A percentile compares a stretch with the other conserved stretches of the same genome.
Evolutionary conservation across 2,329 filamentous ascomycete species (phyloP).

Genomic region (Neobulgaria alba): DNA sequence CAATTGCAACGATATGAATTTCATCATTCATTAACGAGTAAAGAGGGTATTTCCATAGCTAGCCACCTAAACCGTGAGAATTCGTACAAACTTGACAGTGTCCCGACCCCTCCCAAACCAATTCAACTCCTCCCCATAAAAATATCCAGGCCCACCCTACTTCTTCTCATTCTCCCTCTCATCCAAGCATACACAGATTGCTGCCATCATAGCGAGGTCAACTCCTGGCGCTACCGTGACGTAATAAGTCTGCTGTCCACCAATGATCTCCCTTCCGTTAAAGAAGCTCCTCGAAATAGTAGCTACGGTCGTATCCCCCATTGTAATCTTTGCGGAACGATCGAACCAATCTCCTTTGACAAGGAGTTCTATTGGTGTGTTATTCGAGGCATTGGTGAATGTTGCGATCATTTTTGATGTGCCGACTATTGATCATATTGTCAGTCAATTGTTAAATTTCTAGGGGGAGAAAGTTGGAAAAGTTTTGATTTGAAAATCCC

Average conservation of each 20-base stretch:
- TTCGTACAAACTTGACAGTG: too few species aligned
- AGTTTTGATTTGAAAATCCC: too few species aligned
- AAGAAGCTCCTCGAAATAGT: slow-evolving; percentile 48
- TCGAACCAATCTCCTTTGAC: slow-evolving; percentile 57
- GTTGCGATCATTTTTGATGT: slow-evolving; percentile 46
- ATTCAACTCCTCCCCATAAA: too few species aligned
- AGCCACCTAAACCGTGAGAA: too few species aligned
- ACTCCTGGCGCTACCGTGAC: slow-evolving; percentile 55
- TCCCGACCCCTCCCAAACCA: too few species aligned
- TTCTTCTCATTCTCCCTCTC: slow-evolving; percentile 49
- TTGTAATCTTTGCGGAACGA: slow-evolving; percentile 46
- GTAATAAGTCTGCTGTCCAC: slow-evolving; percentile 56
- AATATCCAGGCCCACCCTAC: too few species aligned
- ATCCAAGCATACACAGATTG: slow-evolving; percentile 60
- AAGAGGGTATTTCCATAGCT: too few species aligned
- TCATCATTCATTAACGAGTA: too few species aligned
- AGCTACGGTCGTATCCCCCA: slow-evolving; percentile 41
- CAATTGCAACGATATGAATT: too few species aligned
- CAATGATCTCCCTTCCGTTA: slow-evolving; percentile 48
- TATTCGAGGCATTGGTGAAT: slow-evolving; percentile 42
- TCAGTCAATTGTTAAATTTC: neutral
- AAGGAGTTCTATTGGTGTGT: slow-evolving; percentile 37
- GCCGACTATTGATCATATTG: slow-evolving; percentile 36
- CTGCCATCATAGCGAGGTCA: slow-evolving; percentile 56
- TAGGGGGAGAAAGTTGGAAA: neutral